phyloP scores from a whole-genome alignment of 1,139 yeast genomes.

The Zhuliangozyma blackwelliae region DNA sequence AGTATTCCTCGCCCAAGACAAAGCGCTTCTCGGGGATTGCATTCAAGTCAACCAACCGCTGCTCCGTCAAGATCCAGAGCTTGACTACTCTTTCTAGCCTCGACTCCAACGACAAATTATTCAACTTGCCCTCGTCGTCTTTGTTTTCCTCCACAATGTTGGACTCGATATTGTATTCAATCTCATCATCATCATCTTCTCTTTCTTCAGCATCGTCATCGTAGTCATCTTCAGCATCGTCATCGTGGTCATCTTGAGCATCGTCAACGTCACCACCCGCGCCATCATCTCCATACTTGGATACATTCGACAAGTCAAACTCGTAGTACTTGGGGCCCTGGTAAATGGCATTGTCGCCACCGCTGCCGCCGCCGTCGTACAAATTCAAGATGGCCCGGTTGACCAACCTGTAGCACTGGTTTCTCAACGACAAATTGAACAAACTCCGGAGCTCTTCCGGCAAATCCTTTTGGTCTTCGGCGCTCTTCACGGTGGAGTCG shows the following conservation, averaged over 20 bases:
- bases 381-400: slow-evolving; percentile 45
- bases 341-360: slow-evolving; percentile 7
- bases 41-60: slow-evolving; percentile 38
- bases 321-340: slow-evolving; percentile 15
- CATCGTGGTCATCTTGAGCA: slow-evolving; percentile 7
- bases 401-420: slow-evolving; percentile 56
- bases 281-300: slow-evolving; percentile 6
- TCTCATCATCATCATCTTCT: not conserved
- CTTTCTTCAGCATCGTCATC: slow-evolving; percentile 1
- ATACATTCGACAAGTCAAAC: slow-evolving; percentile 14
- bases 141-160: slow-evolving; percentile 15
- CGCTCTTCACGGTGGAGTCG: slow-evolving; percentile 29
- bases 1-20: slow-evolving; percentile 13
- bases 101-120: slow-evolving; percentile 34
- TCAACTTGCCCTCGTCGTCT: slow-evolving; percentile 23
- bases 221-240: slow-evolving; percentile 8
- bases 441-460: slow-evolving; percentile 51
- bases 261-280: slow-evolving; percentile 8
- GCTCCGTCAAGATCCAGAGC: slow-evolving; percentile 61
- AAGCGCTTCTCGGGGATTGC: slow-evolving; percentile 29
- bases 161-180: not conserved
- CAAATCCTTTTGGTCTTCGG: slow-evolving; percentile 38
- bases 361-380: slow-evolving; percentile 12
- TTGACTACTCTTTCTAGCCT: slow-evolving; percentile 53
- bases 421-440: slow-evolving; percentile 51